phyloP scores from a whole-genome alignment of 1,139 yeast species.

The Trichomonascaceae sp. region DNA sequence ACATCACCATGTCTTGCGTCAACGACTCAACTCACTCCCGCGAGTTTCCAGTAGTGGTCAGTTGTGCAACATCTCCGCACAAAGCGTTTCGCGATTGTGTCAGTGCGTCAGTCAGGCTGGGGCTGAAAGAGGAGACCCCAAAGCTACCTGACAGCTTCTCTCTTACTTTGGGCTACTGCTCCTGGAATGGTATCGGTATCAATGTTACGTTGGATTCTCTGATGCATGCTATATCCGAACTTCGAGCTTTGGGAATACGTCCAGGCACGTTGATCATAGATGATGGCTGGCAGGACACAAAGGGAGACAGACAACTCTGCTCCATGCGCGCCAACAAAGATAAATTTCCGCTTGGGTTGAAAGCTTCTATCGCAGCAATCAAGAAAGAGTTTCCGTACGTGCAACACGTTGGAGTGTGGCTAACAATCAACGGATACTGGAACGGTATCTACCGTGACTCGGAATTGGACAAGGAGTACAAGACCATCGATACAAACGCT shows the following conservation, averaged over 20 bases:
- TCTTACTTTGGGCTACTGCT: slow-evolving; percentile 15
- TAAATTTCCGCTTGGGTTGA: slow-evolving; percentile 19
- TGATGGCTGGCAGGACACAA: slow-evolving; percentile 23
- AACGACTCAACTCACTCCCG: no score
- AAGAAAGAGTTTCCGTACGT: slow-evolving; percentile 18
- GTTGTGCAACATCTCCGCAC: no score
- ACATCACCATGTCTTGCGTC: no score
- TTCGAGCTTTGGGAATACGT: slow-evolving; percentile 14
- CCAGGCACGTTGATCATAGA: slow-evolving; percentile 19
- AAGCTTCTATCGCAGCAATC: slow-evolving; percentile 14
- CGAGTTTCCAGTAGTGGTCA: no score
- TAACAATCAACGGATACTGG: slow-evolving; percentile 23
- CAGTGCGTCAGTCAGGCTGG: no score
- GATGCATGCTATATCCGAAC: slow-evolving; percentile 14
- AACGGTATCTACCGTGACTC: slow-evolving; percentile 18
- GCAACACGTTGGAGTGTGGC: slow-evolving; percentile 23
- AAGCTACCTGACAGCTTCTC: no score
- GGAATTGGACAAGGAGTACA: slow-evolving; percentile 12
- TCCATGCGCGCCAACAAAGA: slow-evolving; percentile 14
- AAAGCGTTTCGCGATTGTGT: no score
- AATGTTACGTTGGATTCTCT: slow-evolving; percentile 14
- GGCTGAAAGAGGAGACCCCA: no score
- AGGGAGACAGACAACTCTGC: slow-evolving; percentile 13
- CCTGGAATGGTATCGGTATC: slow-evolving; percentile 23
- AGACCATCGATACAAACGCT: slow-evolving; percentile 7